Base-by-base conservation (phyloP, 2,329 filamentous ascomycete genomes). In the Pyricularia pennisetigena region DNA sequence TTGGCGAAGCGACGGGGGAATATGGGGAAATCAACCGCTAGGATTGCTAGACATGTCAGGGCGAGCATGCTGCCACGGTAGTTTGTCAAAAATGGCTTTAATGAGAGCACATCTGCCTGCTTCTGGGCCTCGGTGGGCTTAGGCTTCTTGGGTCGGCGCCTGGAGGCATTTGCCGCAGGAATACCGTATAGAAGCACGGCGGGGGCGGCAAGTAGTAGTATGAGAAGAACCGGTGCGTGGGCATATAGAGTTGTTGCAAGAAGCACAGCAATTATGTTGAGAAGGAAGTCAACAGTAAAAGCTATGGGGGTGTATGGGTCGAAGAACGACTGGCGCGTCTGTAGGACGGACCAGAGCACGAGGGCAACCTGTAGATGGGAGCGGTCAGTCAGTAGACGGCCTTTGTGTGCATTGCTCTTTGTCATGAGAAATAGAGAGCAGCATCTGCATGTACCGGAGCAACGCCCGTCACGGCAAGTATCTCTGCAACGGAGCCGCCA, bases 1-100 rank as follows among this genome's bases (percentile, higher is more conserved):
- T 99, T 99, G 69, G 93, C 95, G 76, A 98, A 98, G 35, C 95
- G 90, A 30, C 95, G 88, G 2, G 95, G 95, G 74, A 99, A 99
- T 69, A 97, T 83, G 23, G 85, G 88, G 76, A 99, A 99, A 79
- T 99, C 95, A 67, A 99, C 95, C 20, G 95, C 95, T n/a, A 99
- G 85, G 72, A 99, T 98, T 67, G 93, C 92, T 64, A 95, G 80
- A 75, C 92, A 96, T 8, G 95, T 99, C 72, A 91, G 85, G 66
- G 97, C 85, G 84, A 99, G 88, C 93, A 99, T 97, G 66, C 88
- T 87, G 2, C 93, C 94, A 68, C 95, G 89, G 75, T 97, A 99
- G 32, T 88, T 90, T 3, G 95, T 98, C 70, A 99, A 83, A 80
- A 97, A 98, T 0, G 95, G 92, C 79, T 97, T 97, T 70, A 91